Percentiles rank a stretch among this genome's conserved stretches.
These are phyloP conservation scores for Gryganskiella cystojenkinii DNA, from an alignment of 192 early-diverging fungal genomes.

Conservation along the genomic window DNA sequence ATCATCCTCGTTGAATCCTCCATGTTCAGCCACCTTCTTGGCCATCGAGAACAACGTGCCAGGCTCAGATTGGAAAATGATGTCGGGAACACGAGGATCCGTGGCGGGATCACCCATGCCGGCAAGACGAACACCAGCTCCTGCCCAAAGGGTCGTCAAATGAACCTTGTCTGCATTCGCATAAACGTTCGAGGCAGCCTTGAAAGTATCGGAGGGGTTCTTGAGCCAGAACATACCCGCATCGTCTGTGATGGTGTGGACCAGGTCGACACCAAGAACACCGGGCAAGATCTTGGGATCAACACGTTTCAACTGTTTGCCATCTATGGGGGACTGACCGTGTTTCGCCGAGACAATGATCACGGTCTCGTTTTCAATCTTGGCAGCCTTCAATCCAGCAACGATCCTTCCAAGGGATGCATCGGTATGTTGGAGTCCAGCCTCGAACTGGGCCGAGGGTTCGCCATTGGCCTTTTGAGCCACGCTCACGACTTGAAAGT, in stretches of 20 bases:
- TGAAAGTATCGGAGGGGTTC: conserved; percentile 16
- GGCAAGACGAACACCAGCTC: conserved; percentile 12
- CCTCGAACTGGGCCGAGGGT: background rate
- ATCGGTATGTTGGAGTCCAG: background rate
- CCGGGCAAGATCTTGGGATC: background rate
- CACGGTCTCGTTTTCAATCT: conserved; percentile 7
- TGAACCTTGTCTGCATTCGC: conserved; percentile 6
- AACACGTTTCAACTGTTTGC: background rate
- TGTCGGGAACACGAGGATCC: conserved; percentile 25
- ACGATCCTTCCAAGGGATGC: conserved; percentile 4
- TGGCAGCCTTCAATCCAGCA: conserved; percentile 8
- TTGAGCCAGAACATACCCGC: conserved; percentile 23
- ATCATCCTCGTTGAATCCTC: conserved; percentile 36
- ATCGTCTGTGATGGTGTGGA: conserved; percentile 15
- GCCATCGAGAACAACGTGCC: conserved; percentile 19
- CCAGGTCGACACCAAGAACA: conserved; percentile 4
- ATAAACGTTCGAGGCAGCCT: conserved; percentile 14
- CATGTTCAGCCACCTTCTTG: conserved; percentile 26
- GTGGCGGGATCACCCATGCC: conserved; percentile 22
- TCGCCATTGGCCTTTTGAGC: conserved; percentile 3
- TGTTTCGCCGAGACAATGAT: conserved; percentile 17
- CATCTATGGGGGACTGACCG: conserved; percentile 11
- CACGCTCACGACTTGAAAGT: conserved; percentile 4
- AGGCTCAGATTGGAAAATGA: conserved; percentile 17
- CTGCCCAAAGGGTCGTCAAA: conserved; percentile 21